phyloP scores from a whole-genome alignment of 108 stramenopile species.

The Skeletonema grethae region DNA sequence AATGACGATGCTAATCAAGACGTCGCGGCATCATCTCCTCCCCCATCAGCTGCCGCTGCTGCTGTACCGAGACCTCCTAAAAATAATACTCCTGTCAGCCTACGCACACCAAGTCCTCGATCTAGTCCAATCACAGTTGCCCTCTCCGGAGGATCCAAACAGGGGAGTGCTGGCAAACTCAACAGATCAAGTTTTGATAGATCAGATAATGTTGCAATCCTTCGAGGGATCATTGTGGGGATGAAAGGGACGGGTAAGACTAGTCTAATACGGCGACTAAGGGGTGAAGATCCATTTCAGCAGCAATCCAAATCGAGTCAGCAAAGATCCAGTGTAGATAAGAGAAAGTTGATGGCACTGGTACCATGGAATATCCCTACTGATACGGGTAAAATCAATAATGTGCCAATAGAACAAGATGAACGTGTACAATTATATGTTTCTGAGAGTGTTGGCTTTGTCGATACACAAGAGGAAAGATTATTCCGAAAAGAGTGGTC shows the following conservation, averaged over 20 bases:
- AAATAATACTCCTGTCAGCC: background rate
- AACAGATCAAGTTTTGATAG: background rate
- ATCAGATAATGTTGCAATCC: constrained; percentile 12
- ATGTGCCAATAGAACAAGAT: constrained; percentile 2
- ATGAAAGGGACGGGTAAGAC: constrained; percentile 40
- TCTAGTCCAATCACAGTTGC: background rate
- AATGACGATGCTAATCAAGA: background rate
- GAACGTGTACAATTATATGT: constrained; percentile 32
- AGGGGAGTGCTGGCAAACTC: constrained; percentile 1
- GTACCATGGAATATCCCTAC: constrained; percentile 40
- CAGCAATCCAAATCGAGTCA: background rate
- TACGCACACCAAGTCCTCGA: background rate
- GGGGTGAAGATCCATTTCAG: constrained; percentile 45
- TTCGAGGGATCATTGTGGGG: constrained; percentile 44
- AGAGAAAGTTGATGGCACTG: constrained; percentile 42
- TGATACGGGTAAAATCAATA: background rate
- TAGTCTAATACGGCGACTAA: constrained; percentile 35
- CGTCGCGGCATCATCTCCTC: background rate
- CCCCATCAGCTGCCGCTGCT: background rate
- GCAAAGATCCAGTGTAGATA: constrained; percentile 6
- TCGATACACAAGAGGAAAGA: background rate
- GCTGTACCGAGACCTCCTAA: background rate
- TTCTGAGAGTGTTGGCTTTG: constrained; percentile 20
- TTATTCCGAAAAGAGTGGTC: constrained; percentile 12
- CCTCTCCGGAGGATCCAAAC: background rate